phyloP scores from a whole-genome alignment of 75 land plant species.

The Isoetes taiwanensis region DNA sequence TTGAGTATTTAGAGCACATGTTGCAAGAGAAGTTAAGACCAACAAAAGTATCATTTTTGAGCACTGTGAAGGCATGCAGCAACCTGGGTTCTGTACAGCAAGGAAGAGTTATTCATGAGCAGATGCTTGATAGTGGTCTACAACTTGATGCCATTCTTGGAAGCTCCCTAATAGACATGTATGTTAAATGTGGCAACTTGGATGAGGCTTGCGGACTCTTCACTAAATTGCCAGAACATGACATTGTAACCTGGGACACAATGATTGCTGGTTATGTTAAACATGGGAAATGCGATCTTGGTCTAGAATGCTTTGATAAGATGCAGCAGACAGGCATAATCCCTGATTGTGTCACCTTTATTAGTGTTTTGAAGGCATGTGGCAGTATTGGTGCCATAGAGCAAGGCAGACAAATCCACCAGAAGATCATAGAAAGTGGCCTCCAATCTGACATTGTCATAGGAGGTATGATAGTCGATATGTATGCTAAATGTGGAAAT shows the following conservation, averaged over 20 bases:
- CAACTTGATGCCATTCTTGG: constrained; percentile 9
- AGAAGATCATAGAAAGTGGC: too few relatives aligned
- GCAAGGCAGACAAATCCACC: too few relatives aligned
- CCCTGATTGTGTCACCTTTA: constrained; percentile 19
- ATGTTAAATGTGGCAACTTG: constrained; percentile 26
- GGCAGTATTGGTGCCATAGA: too few relatives aligned
- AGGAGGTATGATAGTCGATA: too few relatives aligned
- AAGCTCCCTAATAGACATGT: constrained; percentile 30
- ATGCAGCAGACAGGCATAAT: constrained; percentile 10
- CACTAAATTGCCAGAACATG: constrained; percentile 12
- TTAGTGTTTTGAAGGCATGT: too few relatives aligned
- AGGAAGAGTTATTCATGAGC: constrained; percentile 19
- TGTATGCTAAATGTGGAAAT: too few relatives aligned
- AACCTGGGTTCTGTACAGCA: constrained; percentile 9
- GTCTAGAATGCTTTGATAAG: constrained; percentile 9
- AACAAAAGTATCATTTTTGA: constrained; percentile 16
- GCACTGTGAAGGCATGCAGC: constrained; percentile 17
- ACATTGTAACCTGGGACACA: constrained; percentile 28
- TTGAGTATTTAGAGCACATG: constrained; percentile 20
- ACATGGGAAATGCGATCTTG: constrained; percentile 13
- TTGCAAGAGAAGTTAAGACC: constrained; percentile 7
- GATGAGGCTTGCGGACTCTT: constrained; percentile 23
- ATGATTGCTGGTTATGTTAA: constrained; percentile 22
- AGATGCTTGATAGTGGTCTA: constrained; percentile 22
- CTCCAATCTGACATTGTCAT: too few relatives aligned